Percentiles rank a stretch among this genome's conserved stretches.
These are phyloP conservation scores for Amniculicola lignicola DNA, from an alignment of 495 filamentous ascomycete genomes.

Conservation along the genomic window DNA sequence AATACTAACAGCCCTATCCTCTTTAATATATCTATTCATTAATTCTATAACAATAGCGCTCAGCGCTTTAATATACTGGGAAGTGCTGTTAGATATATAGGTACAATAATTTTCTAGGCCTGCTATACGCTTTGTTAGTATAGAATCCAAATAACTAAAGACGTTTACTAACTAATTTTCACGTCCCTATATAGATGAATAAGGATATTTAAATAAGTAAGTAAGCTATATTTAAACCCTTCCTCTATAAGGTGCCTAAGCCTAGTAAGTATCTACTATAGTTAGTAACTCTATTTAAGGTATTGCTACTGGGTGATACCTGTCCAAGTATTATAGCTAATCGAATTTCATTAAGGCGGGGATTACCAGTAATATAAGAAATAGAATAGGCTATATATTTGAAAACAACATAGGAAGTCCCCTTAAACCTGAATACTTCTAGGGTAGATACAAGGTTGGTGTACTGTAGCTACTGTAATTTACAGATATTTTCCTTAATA, in stretches of 20 bases:
- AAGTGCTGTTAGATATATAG: neutral
- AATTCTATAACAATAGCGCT: neutral
- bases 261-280: neutral
- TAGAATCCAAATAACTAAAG: neutral
- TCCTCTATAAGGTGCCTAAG: neutral
- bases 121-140: neutral
- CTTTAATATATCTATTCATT: neutral
- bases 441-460: no score
- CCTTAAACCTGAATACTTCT: no score
- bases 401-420: no score
- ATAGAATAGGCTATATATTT: no score
- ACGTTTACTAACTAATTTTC: no score
- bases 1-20: no score
- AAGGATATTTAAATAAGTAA: neutral
- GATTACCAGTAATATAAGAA: no score
- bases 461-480: no score
- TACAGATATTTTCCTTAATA: no score
- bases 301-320: neutral
- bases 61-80: neutral
- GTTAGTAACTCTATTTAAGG: neutral
- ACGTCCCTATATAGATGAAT: no score
- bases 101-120: neutral
- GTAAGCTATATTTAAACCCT: no score
- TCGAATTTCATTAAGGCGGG: neutral
- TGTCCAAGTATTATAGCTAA: neutral